A percentile compares a stretch with the other conserved stretches of the same genome.
Conservation (phyloP, 2,329 filamentous ascomycete species). For the Nigrospora oryzae region DNA sequence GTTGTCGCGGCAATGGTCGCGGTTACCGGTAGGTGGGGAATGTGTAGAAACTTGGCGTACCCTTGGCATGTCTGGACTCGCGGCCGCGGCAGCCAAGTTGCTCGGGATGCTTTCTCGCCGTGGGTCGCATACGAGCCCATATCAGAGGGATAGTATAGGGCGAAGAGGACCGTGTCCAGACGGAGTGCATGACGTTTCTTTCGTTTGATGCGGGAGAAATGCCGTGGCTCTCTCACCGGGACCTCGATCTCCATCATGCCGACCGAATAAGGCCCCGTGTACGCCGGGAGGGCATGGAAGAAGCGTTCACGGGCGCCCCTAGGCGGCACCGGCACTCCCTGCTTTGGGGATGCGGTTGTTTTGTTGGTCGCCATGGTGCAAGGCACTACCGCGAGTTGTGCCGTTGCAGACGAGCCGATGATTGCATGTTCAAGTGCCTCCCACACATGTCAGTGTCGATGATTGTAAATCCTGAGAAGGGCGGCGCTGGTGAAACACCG, state of each 20-base stretch:
- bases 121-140: conserved; percentile 27
- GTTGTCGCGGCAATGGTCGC: conserved; percentile 47
- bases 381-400: neutral
- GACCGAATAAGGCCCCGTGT: conserved; percentile 58
- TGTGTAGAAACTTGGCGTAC: conserved; percentile 52
- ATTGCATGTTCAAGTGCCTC: no score
- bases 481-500: no score
- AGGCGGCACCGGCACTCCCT: conserved; percentile 6
- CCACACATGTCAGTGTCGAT: no score
- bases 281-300: conserved; percentile 44
- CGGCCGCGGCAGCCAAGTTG: conserved; percentile 55
- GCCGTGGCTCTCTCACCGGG: conserved; percentile 34
- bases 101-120: conserved; percentile 36
- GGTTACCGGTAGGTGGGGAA: conserved; percentile 38
- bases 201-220: conserved; percentile 30
- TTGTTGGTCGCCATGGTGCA: neutral
- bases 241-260: conserved; percentile 62
- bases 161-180: conserved; percentile 51
- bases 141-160: conserved; percentile 56
- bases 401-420: no score
- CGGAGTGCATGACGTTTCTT: conserved; percentile 29
- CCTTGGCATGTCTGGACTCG: conserved; percentile 46
- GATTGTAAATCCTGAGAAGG: no score
- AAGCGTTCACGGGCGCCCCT: conserved; percentile 24
- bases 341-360: neutral